phyloP scores from a whole-genome alignment of 2,329 filamentous ascomycete species.

The Emmonsiellopsis sp. region DNA sequence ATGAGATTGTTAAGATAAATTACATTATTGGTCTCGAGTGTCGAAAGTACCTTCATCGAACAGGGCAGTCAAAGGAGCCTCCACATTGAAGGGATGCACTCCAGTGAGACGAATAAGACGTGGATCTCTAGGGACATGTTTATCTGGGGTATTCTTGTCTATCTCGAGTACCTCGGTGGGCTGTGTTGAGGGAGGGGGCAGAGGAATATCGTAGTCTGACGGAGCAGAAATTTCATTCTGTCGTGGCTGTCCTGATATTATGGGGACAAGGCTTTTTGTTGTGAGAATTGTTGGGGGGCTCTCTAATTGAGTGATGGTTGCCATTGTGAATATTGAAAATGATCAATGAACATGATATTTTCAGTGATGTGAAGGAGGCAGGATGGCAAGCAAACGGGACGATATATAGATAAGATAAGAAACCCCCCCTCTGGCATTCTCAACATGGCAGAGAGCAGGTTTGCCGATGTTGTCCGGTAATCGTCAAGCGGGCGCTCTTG shows the following conservation, averaged over 20 bases:
- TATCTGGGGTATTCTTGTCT: slow-evolving; percentile 76
- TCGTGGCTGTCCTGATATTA: neutral
- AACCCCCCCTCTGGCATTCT: too few species aligned
- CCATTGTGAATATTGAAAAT: neutral
- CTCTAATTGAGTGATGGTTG: neutral
- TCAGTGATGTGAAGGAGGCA: too few species aligned
- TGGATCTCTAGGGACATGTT: slow-evolving; percentile 69
- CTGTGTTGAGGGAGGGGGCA: slow-evolving; percentile 56
- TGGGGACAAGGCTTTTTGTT: neutral
- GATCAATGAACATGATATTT: neutral
- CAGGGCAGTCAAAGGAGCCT: slow-evolving; percentile 69
- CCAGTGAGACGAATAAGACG: slow-evolving; percentile 80
- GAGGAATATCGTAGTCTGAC: slow-evolving; percentile 42
- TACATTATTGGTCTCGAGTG: neutral
- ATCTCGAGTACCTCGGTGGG: slow-evolving; percentile 58
- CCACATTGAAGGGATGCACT: slow-evolving; percentile 83
- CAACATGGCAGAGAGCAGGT: too few species aligned
- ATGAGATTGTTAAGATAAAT: slow-evolving; percentile 1
- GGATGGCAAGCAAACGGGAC: too few species aligned
- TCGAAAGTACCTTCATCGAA: slow-evolving; percentile 49
- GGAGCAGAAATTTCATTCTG: slow-evolving; percentile 1
- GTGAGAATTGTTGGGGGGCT: neutral
- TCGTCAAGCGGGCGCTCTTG: too few species aligned
- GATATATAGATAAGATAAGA: too few species aligned
- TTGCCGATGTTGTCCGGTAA: too few species aligned